Evolutionary conservation across 805 yeast species (phyloP).

Genomic region (Wickerhamomyces pijperi): DNA sequence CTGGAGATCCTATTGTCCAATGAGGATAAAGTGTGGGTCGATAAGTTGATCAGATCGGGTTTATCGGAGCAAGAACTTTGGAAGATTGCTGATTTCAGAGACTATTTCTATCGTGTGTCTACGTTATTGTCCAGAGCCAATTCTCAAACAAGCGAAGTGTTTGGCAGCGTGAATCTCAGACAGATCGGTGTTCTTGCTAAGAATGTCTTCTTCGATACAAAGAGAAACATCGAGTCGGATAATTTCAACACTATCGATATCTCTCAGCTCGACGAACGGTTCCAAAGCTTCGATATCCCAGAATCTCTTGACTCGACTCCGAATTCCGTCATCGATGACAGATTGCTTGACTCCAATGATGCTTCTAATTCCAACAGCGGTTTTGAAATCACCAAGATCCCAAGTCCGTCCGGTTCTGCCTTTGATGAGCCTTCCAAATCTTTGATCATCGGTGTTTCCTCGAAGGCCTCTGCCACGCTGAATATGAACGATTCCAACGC

Average conservation of each 20-base stretch:
- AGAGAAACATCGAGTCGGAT: slow-evolving; percentile 8
- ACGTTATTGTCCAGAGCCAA: slow-evolving; percentile 26
- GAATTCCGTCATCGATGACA: slow-evolving; percentile 6
- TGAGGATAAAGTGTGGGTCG: slow-evolving; percentile 66
- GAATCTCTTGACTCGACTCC: slow-evolving; percentile 4
- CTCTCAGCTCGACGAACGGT: slow-evolving; percentile 1
- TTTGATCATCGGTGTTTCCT: slow-evolving; percentile 19
- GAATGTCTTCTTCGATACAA: slow-evolving; percentile 39
- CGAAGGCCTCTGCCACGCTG: slow-evolving; percentile 28
- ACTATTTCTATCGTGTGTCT: slow-evolving; percentile 53
- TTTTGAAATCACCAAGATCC: not conserved
- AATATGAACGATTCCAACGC: slow-evolving; percentile 28
- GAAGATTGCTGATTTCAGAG: slow-evolving; percentile 67
- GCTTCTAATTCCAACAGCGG: not conserved
- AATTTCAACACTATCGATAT: slow-evolving; percentile 2
- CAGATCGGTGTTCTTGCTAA: slow-evolving; percentile 32
- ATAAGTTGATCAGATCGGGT: slow-evolving; percentile 62
- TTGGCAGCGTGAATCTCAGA: slow-evolving; percentile 16
- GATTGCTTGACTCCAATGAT: slow-evolving; percentile 1
- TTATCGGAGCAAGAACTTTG: slow-evolving; percentile 63
- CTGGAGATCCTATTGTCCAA: slow-evolving; percentile 43
- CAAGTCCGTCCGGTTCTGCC: slow-evolving; percentile 3
- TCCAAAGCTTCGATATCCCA: slow-evolving; percentile 1
- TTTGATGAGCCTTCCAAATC: slow-evolving; percentile 19
- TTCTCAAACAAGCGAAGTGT: slow-evolving; percentile 8